phyloP scores from a whole-genome alignment of 345 rosid species.

The Noccaea caerulescens region DNA sequence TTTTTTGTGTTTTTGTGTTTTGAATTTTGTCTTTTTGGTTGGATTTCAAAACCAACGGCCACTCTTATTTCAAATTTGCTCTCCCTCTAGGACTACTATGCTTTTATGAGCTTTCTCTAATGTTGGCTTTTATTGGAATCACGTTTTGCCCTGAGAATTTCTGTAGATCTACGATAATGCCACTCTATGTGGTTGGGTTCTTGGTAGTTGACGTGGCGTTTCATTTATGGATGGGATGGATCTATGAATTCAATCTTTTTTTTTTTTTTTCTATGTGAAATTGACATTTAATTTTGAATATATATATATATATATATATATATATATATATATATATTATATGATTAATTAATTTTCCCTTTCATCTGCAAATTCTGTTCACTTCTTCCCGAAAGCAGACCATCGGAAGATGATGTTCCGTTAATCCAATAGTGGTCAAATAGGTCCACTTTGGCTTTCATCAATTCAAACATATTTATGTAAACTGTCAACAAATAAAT shows the following conservation, averaged over 20 bases:
- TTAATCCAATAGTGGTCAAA: too few species aligned
- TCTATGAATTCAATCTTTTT: neutral
- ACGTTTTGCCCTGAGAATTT: slow-evolving; percentile 31
- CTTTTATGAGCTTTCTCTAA: neutral
- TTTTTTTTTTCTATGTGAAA: neutral
- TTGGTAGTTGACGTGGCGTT: slow-evolving; percentile 8
- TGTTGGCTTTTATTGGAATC: slow-evolving; percentile 31
- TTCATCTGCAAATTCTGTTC: too few species aligned
- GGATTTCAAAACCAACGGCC: slow-evolving; percentile 69
- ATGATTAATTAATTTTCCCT: too few species aligned
- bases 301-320: too few species aligned
- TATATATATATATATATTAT: too few species aligned
- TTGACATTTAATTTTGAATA: neutral
- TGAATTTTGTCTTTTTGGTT: slow-evolving; percentile 50
- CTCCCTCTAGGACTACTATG: slow-evolving; percentile 44
- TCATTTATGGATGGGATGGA: slow-evolving; percentile 3
- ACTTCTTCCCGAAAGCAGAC: too few species aligned
- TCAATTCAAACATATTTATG: too few species aligned
- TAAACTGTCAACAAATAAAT: too few species aligned
- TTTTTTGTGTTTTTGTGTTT: neutral
- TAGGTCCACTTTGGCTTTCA: too few species aligned
- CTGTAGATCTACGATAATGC: slow-evolving; percentile 18
- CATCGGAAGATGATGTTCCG: too few species aligned
- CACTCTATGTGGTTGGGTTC: slow-evolving; percentile 5
- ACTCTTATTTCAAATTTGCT: slow-evolving; percentile 65